Evolutionary conservation across 352 stramenopile species (phyloP), one percentile per base, ranked within the genome.

Genomic region (Phytophthora litchii): DNA sequence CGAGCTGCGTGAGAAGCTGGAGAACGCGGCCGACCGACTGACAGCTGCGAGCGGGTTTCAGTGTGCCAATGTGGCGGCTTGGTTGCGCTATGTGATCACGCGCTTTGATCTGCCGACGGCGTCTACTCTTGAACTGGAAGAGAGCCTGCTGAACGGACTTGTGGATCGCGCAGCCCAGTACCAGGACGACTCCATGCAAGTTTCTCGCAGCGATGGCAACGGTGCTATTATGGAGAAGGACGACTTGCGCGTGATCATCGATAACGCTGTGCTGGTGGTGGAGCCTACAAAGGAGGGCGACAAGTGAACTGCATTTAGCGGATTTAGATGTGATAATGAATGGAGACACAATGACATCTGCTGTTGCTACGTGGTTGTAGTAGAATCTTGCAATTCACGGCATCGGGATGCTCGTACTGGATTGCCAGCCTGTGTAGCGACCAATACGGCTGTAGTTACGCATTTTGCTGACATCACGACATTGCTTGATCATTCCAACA

Each of bases 21-120:
- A 86, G 50, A 48, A 64, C 11, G 75, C 80, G 9, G 25, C 62
- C 0, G 78, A 88, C 47, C 69, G 74, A 16, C 59, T 92, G 23
- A 83, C 75, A 4, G 54, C 68, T 10, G 64, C 70, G 10, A 92
- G 78, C 32, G 78, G 80, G 4, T 89, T 83, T 52, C 69, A 89
- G 38, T 70, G 76, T 14, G 58, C 59, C 35, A 72, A 72, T 1
- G 63, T 87, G 31, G 53, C 74, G 1, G 58, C 69, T n/a, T 92
- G 82, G 82, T 47, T 92, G 43, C 74, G 80, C 9, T 86, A 89
- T 47, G 82, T 90, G 23, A 72, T 73, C 21, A 48, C 60, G 16
- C 79, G 74, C 11, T 89, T 92, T 38, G 74, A 82, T 35, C 50
- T 92, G 37, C 82, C 82, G 5, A 76, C 78, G 20, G 58, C 70